These are phyloP conservation scores for Posidonia oceanica DNA, from an alignment of 116 monocot genomes.

Conservation along the genomic window DNA sequence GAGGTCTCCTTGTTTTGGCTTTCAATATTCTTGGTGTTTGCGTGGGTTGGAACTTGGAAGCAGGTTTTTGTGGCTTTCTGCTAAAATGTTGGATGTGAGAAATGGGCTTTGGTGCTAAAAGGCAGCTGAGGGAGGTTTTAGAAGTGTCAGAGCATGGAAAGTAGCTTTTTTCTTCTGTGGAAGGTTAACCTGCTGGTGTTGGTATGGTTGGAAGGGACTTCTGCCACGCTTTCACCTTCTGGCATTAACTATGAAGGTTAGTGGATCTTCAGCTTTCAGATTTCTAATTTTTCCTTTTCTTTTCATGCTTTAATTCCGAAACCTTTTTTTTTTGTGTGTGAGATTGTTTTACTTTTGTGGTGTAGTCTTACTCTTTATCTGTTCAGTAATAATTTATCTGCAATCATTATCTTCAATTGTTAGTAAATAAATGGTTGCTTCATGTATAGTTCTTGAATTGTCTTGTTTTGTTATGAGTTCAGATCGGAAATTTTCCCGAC, in stretches of 20 bases:
- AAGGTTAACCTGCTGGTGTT: conserved; percentile 23
- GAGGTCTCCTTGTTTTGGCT: too few relatives aligned
- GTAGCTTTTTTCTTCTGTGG: conserved; percentile 22
- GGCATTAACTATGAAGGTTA: conserved; percentile 96
- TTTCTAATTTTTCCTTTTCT: neutral
- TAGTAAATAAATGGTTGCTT: too few relatives aligned
- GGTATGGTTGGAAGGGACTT: conserved; percentile 18
- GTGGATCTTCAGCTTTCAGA: conserved; percentile 3
- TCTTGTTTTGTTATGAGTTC: too few relatives aligned
- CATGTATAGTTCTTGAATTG: too few relatives aligned
- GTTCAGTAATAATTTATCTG: too few relatives aligned
- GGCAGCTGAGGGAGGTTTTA: neutral
- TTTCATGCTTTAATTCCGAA: too few relatives aligned
- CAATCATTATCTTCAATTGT: too few relatives aligned
- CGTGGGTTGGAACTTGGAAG: conserved; percentile 13
- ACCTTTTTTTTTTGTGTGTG: too few relatives aligned
- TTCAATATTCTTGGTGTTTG: neutral
- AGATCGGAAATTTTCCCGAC: too few relatives aligned
- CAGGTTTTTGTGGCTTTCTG: neutral
- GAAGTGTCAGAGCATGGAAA: conserved; percentile 14
- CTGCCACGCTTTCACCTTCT: conserved; percentile 76
- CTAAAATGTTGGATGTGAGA: neutral
- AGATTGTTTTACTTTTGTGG: too few relatives aligned
- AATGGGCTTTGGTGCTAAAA: neutral
- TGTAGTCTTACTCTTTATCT: too few relatives aligned